A percentile compares a stretch with the other conserved stretches of the same genome.
Evolutionary conservation across 441 rosid species (phyloP).

Genomic region (Flueggea neowawraea): DNA sequence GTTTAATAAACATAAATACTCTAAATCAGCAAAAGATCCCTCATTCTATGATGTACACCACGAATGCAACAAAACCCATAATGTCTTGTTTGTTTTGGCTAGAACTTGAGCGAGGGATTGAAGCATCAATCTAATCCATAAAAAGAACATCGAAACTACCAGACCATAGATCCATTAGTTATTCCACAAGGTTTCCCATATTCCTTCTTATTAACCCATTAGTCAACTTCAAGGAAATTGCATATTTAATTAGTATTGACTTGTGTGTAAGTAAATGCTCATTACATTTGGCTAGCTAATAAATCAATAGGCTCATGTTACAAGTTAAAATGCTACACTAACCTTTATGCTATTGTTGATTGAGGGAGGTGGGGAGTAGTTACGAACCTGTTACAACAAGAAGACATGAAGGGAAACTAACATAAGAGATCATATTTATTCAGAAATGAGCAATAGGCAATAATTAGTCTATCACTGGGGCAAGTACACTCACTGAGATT

Average conservation of each 20-base stretch:
- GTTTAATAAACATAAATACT: not conserved
- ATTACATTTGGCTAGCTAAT: too few species aligned
- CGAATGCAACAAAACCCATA: not conserved
- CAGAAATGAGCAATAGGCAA: too few species aligned
- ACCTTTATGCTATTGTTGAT: constrained; percentile 95
- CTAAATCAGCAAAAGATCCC: not conserved
- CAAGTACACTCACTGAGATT: too few species aligned
- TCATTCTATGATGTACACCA: not conserved
- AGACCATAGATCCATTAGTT: too few species aligned
- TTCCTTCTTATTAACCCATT: not conserved
- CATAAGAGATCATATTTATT: too few species aligned
- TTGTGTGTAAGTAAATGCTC: too few species aligned
- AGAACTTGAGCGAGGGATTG: too few species aligned
- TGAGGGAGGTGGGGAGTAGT: constrained; percentile 72
- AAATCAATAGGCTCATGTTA: not conserved
- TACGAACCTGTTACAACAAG: constrained; percentile 68
- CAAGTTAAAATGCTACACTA: constrained; percentile 10
- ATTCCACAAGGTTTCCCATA: not conserved
- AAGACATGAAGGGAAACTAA: not conserved
- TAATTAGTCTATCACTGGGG: too few species aligned
- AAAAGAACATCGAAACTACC: too few species aligned
- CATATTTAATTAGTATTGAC: not conserved
- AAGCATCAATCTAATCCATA: too few species aligned
- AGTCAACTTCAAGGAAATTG: not conserved
- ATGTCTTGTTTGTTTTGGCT: too few species aligned